Base-by-base conservation (phyloP, 148 eudicot genomes). In the Rhododendron ovatum region DNA sequence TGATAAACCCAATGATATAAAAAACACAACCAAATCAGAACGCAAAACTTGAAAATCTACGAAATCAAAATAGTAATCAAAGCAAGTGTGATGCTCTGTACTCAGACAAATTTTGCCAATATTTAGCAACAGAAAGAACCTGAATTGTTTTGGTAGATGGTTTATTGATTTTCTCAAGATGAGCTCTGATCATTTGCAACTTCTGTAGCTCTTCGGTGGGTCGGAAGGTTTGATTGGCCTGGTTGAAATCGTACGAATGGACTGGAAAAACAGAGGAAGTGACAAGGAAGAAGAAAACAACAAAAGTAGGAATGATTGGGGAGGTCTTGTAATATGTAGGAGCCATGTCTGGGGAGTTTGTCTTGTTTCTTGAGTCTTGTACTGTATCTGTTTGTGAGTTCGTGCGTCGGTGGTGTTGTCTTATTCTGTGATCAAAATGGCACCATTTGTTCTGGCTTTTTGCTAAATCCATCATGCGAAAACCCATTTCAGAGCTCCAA, bases 91-190 rank as follows among this genome's bases (percentile, higher is more conserved):
- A 47, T 9, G 11, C 10, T 47, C 50, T 47, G 2, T 47, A 47
- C 50, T 9, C 11, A 47, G 11, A 47, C 50, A 47, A 9, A 9
- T 47, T 47, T 47, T 47, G 50, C 50, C 12, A 47, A 9, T 9
- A 47, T 47, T 47, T 47, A 6, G 20, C 26, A 24, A 59, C 3
- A 20, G 50, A 82, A 22, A 63, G 26, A 90, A 89, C 99, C 93
- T 93, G 92, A 86, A 97, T 93, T 61, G 96, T 95, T 90, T 97
- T 95, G 81, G 93, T 59, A 50, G 96, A 83, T 87, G 95, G 91
- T 85, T 93, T 97, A 53, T 97, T 97, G 93, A 97, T 97, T 87
- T 91, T 97, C 83, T 55, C 88, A 79, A 97, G 98, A 89, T 90
- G 95, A 39, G 93, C 89, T 89, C 92, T 89, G 26, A 95, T 87